Conservation (phyloP, 768 basidiomycete species). For the Trametes cingulata region DNA sequence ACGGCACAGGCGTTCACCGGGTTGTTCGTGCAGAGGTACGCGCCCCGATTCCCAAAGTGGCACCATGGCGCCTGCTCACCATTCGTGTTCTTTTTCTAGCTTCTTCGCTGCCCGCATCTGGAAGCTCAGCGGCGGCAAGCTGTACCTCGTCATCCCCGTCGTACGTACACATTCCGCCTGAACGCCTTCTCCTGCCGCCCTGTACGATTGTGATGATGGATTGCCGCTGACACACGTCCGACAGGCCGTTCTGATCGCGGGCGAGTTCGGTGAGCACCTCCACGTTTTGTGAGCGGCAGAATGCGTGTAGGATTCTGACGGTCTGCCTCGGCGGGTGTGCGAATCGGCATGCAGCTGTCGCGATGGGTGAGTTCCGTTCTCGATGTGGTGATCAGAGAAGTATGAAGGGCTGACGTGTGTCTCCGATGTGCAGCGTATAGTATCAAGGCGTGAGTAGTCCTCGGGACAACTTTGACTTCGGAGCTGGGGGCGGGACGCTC, state of each 20-base stretch:
- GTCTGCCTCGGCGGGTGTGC: too few relatives aligned
- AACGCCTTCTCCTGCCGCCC: too few relatives aligned
- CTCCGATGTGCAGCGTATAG: conserved; percentile 6
- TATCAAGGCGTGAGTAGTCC: conserved; percentile 13
- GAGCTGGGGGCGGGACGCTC: too few relatives aligned
- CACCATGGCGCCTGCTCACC: conserved; percentile 39
- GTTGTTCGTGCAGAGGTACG: conserved; percentile 55
- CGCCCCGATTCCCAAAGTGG: conserved; percentile 38
- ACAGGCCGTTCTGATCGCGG: conserved; percentile 46
- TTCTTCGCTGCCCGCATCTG: conserved; percentile 26
- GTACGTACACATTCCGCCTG: conserved; percentile 35
- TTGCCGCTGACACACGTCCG: not conserved
- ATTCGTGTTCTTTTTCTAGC: not conserved
- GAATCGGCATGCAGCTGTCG: not conserved
- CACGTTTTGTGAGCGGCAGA: not conserved
- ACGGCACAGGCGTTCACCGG: conserved; percentile 49
- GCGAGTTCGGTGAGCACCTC: conserved; percentile 48
- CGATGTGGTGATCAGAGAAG: not conserved
- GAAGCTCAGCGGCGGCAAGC: conserved; percentile 47
- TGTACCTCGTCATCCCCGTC: conserved; percentile 42
- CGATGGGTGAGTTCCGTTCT: not conserved
- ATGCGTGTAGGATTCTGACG: not conserved
- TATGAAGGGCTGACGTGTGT: conserved; percentile 37
- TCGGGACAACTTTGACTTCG: not conserved
- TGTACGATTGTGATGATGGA: too few relatives aligned